Conservation (phyloP, 768 basidiomycete genomes). For the Amanita inopinata region DNA sequence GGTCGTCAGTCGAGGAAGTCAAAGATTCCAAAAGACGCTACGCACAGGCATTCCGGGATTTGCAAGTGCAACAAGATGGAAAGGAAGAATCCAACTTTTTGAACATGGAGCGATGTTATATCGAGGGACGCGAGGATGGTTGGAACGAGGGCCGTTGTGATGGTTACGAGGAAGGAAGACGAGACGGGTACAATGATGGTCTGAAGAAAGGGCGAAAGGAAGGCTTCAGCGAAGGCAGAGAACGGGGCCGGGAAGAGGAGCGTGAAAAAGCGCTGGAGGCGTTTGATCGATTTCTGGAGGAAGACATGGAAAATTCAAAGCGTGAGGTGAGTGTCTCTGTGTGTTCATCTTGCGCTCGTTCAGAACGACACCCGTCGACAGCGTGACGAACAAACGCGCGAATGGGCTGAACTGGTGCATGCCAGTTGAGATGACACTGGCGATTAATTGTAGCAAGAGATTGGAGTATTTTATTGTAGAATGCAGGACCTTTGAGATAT, state of each 20-base stretch:
- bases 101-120: slow-evolving; percentile 34
- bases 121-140: slow-evolving; percentile 34
- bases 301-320: slow-evolving; percentile 30
- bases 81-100: slow-evolving; percentile 31
- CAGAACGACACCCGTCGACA: slow-evolving; percentile 6
- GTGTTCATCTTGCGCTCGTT: not conserved
- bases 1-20: slow-evolving; percentile 13
- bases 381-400: slow-evolving; percentile 20
- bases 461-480: not conserved
- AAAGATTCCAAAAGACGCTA: slow-evolving; percentile 27
- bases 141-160: slow-evolving; percentile 26
- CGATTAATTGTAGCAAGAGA: too few species aligned
- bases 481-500: too few species aligned
- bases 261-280: slow-evolving; percentile 43
- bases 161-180: slow-evolving; percentile 32
- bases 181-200: slow-evolving; percentile 36
- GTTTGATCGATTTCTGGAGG: slow-evolving; percentile 45
- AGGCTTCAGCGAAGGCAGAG: slow-evolving; percentile 32
- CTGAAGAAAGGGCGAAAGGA: slow-evolving; percentile 28
- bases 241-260: slow-evolving; percentile 38
- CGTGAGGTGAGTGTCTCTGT: slow-evolving; percentile 14
- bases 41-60: slow-evolving; percentile 29
- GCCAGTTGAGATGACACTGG: too few species aligned
- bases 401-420: slow-evolving; percentile 20
- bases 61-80: slow-evolving; percentile 33